Evolutionary conservation across 2,329 filamentous ascomycete species (phyloP).

Genomic region (Ophiostoma angusticollis): DNA sequence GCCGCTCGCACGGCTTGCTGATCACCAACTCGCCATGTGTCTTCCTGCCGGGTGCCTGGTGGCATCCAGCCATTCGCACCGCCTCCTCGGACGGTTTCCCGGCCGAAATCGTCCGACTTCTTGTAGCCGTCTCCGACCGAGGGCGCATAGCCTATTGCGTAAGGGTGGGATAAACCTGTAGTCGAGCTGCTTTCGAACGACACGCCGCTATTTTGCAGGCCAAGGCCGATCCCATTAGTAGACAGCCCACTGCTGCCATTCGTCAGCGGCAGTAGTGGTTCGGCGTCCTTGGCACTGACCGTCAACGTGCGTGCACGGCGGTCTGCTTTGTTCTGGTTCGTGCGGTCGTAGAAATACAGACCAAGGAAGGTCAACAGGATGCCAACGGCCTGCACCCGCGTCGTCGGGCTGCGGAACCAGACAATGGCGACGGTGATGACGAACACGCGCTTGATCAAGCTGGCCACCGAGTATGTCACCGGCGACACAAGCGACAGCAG

Average conservation of each 20-base stretch:
- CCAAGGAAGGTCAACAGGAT: conserved; percentile 84
- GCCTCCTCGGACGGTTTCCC: conserved; percentile 27
- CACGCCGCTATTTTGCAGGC: conserved; percentile 22
- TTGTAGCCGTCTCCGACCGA: conserved; percentile 36
- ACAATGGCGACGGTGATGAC: conserved; percentile 90
- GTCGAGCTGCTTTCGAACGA: conserved; percentile 26
- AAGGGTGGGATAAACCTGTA: conserved; percentile 25
- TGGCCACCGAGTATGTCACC: conserved; percentile 93
- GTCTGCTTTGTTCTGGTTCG: conserved; percentile 79
- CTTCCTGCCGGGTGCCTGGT: conserved; percentile 72
- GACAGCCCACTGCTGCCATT: conserved; percentile 10
- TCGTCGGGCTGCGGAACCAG: conserved; percentile 91
- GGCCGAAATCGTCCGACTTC: conserved; percentile 38
- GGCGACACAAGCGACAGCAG: conserved; percentile 87
- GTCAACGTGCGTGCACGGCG: conserved; percentile 61
- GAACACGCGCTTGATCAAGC: conserved; percentile 91
- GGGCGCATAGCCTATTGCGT: conserved; percentile 33
- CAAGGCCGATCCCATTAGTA: conserved; percentile 3
- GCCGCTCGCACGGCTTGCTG: conserved; percentile 16
- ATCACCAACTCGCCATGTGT: conserved; percentile 54
- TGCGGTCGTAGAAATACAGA: conserved; percentile 90
- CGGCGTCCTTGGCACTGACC: conserved; percentile 23
- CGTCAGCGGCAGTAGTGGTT: conserved; percentile 55
- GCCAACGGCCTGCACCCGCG: conserved; percentile 66
- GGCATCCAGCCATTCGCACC: conserved; percentile 54